Evolutionary conservation across 768 basidiomycete species (phyloP).

Genomic region (Basidioascus undulatus): DNA sequence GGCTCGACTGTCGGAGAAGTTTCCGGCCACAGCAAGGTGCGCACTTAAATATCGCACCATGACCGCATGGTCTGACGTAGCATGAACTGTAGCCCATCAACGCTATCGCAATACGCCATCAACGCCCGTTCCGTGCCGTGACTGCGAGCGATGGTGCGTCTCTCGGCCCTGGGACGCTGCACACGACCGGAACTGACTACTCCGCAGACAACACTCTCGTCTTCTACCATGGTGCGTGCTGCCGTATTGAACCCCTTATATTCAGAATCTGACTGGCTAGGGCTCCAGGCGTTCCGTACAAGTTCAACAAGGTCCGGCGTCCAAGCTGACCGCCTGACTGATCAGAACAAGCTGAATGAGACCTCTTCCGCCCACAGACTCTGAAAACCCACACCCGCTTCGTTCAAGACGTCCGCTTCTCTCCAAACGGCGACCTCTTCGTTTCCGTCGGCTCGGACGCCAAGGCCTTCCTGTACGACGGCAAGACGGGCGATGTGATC

Average conservation of each 20-base stretch:
- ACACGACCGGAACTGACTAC: no score
- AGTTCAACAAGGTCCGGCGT: constrained; percentile 48
- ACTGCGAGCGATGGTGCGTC: no score
- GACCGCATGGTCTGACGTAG: not conserved
- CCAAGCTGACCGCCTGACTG: constrained; percentile 12
- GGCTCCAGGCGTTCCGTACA: constrained; percentile 73
- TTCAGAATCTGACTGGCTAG: constrained; percentile 18
- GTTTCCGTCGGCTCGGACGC: constrained; percentile 72
- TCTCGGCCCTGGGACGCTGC: no score
- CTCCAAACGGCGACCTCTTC: constrained; percentile 58
- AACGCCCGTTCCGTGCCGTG: constrained; percentile 72
- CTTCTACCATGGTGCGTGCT: constrained; percentile 52
- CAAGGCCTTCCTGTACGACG: constrained; percentile 66
- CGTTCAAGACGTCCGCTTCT: constrained; percentile 68
- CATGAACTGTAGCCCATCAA: constrained; percentile 38
- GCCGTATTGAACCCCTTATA: no score
- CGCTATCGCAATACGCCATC: constrained; percentile 62
- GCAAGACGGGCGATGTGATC: constrained; percentile 57
- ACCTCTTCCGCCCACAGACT: constrained; percentile 21
- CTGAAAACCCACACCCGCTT: constrained; percentile 78
- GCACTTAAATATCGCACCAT: not conserved
- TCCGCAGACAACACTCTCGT: constrained; percentile 55
- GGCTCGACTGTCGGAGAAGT: constrained; percentile 53
- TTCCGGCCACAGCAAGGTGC: constrained; percentile 64
- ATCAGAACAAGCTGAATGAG: not conserved